phyloP scores from a whole-genome alignment of 2,329 filamentous ascomycete species.

The Mollisiaceae sp. region DNA sequence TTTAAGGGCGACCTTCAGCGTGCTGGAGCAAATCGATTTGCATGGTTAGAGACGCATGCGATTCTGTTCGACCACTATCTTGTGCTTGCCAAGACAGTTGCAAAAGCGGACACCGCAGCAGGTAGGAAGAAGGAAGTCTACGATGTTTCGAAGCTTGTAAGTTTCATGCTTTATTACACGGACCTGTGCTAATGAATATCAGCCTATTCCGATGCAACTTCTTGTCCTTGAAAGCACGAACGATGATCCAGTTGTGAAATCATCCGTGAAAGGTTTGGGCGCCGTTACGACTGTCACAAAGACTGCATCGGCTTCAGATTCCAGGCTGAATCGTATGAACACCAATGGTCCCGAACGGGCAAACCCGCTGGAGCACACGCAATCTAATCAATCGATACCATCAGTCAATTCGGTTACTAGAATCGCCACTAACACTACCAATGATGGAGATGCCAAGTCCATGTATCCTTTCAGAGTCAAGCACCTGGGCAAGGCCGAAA shows the following conservation, averaged over 20 bases:
- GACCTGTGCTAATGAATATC: constrained; percentile 52
- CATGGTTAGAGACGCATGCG: constrained; percentile 92
- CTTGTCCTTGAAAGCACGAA: constrained; percentile 90
- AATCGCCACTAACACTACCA: constrained; percentile 51
- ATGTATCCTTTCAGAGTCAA: constrained; percentile 96
- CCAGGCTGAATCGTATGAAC: constrained; percentile 50
- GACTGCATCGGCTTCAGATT: constrained; percentile 63
- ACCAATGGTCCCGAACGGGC: constrained; percentile 49
- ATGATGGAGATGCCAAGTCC: constrained; percentile 49
- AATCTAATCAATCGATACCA: constrained; percentile 68
- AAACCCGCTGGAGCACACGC: constrained; percentile 69
- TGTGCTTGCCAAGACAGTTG: constrained; percentile 82
- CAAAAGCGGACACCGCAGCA: constrained; percentile 69
- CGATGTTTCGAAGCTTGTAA: constrained; percentile 88
- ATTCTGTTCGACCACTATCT: constrained; percentile 97
- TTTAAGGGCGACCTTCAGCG: constrained; percentile 88
- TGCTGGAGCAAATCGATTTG: constrained; percentile 86
- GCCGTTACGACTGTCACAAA: constrained; percentile 66
- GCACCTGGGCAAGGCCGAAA: constrained; percentile 85
- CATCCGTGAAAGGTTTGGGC: constrained; percentile 58
- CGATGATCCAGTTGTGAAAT: constrained; percentile 88
- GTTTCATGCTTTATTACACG: constrained; percentile 35
- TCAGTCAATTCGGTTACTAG: constrained; percentile 53
- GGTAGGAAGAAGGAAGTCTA: constrained; percentile 81
- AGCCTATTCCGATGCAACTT: constrained; percentile 96